These are phyloP conservation scores for Plectosphaerella plurivora DNA, from an alignment of 2,329 filamentous ascomycete genomes.

Conservation along the genomic window DNA sequence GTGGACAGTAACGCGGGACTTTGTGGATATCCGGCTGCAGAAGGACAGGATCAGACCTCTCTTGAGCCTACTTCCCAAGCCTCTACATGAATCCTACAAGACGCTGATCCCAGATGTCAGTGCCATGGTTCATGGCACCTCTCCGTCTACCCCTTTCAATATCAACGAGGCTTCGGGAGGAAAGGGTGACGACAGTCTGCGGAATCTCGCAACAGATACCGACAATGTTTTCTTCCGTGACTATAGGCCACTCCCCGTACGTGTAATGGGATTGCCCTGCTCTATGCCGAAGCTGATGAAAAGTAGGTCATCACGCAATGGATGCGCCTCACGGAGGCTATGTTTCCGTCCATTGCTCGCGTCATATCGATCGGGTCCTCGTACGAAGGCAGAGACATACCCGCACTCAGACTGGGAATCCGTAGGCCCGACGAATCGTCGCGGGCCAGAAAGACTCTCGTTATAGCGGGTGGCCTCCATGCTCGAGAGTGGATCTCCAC, in stretches of 20 bases:
- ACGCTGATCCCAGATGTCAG: constrained; percentile 78
- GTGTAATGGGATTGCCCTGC: constrained; percentile 4
- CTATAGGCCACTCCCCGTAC: constrained; percentile 77
- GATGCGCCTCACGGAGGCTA: constrained; percentile 85
- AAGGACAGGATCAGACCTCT: constrained; percentile 75
- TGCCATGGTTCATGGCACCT: constrained; percentile 71
- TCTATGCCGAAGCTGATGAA: constrained; percentile 6
- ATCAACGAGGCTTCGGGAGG: constrained; percentile 16
- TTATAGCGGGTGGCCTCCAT: constrained; percentile 83
- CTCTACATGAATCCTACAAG: constrained; percentile 66
- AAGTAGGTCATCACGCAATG: constrained; percentile 65
- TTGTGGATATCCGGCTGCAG: constrained; percentile 78
- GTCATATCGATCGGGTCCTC: constrained; percentile 76
- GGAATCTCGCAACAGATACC: constrained; percentile 27
- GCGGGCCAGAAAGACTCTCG: constrained; percentile 62
- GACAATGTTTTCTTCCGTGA: constrained; percentile 85
- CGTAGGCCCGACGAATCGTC: constrained; percentile 33
- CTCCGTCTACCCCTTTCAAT: constrained; percentile 41
- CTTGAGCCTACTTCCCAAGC: constrained; percentile 70
- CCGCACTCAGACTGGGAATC: constrained; percentile 71
- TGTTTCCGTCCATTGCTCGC: constrained; percentile 79
- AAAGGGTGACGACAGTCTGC: constrained; percentile 24
- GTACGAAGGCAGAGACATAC: constrained; percentile 83
- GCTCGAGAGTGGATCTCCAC: constrained; percentile 96
- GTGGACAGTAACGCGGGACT: constrained; percentile 79